Percentiles rank a stretch among this genome's conserved stretches.
Evolutionary conservation across 192 early-diverging fungal genomes (phyloP).

Genomic region (Podila minutissima): DNA sequence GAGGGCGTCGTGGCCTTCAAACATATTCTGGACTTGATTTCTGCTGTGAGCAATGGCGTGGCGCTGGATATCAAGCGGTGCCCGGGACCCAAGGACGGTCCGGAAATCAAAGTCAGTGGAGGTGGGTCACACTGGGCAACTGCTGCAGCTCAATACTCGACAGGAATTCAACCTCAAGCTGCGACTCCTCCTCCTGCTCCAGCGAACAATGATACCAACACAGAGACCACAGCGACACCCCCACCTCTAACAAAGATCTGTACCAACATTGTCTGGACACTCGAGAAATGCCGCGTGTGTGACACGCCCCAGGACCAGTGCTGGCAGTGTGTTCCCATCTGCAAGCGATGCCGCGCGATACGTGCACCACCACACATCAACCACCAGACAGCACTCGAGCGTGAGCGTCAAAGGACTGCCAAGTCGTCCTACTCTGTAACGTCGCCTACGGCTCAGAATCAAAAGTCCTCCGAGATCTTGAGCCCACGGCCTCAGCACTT

Average conservation of each 20-base stretch:
- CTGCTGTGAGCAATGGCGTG: slow-evolving; percentile 23
- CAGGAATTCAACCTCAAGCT: neutral
- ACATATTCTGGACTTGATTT: slow-evolving; percentile 30
- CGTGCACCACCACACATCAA: slow-evolving; percentile 53
- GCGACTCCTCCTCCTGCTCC: neutral
- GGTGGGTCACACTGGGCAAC: slow-evolving; percentile 36
- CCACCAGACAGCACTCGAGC: slow-evolving; percentile 30
- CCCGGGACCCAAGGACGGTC: neutral
- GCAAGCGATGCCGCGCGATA: slow-evolving; percentile 21
- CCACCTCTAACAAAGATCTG: slow-evolving; percentile 14
- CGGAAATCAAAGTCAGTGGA: neutral
- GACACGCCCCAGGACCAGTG: slow-evolving; percentile 40
- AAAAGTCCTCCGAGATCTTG: neutral
- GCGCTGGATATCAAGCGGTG: slow-evolving; percentile 27
- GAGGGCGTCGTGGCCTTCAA: slow-evolving; percentile 47
- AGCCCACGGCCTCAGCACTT: neutral
- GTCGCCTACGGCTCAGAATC: neutral
- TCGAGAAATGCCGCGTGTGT: slow-evolving; percentile 50
- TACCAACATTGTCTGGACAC: slow-evolving; percentile 41
- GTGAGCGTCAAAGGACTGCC: slow-evolving; percentile 8
- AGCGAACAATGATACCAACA: neutral
- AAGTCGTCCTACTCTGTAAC: neutral
- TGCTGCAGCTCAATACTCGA: neutral
- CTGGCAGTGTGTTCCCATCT: slow-evolving; percentile 45
- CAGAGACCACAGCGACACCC: neutral